Evolutionary conservation across 306 rosid genomes (phyloP).

Genomic region (Fragaria ananassa): DNA sequence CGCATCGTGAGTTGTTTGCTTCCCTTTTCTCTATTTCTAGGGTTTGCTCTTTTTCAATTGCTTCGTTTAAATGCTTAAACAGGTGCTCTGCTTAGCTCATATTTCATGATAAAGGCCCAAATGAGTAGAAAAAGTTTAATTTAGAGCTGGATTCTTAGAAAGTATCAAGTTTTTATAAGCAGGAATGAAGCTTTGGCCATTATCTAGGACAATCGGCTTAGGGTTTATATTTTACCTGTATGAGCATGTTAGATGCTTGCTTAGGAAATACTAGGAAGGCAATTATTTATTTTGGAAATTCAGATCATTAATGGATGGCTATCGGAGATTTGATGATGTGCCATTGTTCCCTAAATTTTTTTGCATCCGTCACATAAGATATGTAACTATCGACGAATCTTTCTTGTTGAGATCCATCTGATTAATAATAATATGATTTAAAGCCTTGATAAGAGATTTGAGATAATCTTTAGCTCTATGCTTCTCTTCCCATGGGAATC

Average conservation of each 20-base stretch:
- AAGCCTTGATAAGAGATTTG: background rate
- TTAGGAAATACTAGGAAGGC: background rate
- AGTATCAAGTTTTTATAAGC: background rate
- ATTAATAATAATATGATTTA: conserved; percentile 3
- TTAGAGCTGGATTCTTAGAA: background rate
- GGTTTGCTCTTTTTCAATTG: conserved; percentile 19
- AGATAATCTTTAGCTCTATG: background rate
- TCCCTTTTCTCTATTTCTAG: conserved; percentile 15
- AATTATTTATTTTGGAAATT: background rate
- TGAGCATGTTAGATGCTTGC: background rate
- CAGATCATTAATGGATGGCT: background rate
- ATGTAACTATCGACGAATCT: background rate
- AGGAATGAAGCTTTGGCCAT: background rate
- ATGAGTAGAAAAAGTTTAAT: background rate
- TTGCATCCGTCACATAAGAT: background rate
- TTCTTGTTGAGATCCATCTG: background rate
- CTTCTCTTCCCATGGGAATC: background rate
- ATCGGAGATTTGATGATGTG: background rate
- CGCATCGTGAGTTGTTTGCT: conserved; percentile 59
- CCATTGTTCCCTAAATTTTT: background rate
- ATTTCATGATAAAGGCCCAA: background rate
- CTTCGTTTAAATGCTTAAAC: background rate
- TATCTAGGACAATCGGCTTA: too few species aligned
- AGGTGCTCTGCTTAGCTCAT: background rate
- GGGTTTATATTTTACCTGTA: background rate